Conservation (phyloP, 2,329 filamentous ascomycete species). For the Triangularia verruculosa region DNA sequence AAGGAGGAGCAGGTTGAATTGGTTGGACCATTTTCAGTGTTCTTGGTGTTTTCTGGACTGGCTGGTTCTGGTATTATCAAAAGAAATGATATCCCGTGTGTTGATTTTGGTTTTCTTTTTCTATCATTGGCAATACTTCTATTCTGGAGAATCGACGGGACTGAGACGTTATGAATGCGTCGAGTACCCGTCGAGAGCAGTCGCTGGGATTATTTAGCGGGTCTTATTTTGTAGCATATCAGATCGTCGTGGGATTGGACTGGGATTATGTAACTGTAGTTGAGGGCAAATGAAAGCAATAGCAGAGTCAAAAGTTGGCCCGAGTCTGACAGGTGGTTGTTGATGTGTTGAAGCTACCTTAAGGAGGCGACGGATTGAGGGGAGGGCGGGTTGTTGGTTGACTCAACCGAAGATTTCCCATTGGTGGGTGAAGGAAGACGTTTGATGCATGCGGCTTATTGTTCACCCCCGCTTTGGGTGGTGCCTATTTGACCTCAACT, state of each 20-base stretch:
- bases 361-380: not conserved
- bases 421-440: not conserved
- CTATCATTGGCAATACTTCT: not conserved
- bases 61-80: slow-evolving; percentile 6
- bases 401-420: not conserved
- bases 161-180: not conserved
- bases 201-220: not conserved
- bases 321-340: not conserved
- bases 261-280: not conserved
- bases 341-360: not conserved
- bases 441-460: not conserved
- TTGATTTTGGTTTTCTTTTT: slow-evolving; percentile 3
- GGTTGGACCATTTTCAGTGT: slow-evolving; percentile 6
- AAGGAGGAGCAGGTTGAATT: not conserved
- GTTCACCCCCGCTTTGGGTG: not conserved
- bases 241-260: not conserved
- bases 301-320: not conserved
- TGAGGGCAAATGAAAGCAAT: not conserved
- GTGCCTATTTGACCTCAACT: not conserved
- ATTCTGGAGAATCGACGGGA: not conserved
- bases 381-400: not conserved
- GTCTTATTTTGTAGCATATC: not conserved
- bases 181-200: not conserved
- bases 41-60: slow-evolving; percentile 9
- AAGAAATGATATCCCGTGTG: slow-evolving; percentile 4